These are phyloP conservation scores for Trametes pubescens DNA, from an alignment of 1,284 basidiomycete species.

Conservation along the genomic window DNA sequence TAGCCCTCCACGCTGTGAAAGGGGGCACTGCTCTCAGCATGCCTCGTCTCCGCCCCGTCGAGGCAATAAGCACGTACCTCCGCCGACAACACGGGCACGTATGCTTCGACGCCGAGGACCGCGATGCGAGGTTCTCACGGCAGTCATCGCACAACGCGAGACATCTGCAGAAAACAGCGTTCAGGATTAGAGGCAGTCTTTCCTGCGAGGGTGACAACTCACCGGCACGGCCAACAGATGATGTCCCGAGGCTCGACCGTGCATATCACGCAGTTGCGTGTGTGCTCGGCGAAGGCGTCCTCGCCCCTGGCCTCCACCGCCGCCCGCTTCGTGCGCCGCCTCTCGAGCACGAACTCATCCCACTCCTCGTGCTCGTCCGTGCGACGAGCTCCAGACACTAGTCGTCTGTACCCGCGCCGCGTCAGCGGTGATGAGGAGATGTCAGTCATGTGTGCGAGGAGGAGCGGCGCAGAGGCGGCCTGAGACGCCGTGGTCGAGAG, in stretches of 20 bases:
- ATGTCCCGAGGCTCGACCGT: conserved; percentile 73
- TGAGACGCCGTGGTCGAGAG: conserved; percentile 46
- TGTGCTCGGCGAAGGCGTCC: conserved; percentile 43
- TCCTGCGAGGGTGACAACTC: conserved; percentile 39
- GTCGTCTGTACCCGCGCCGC: conserved; percentile 51
- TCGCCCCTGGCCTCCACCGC: conserved; percentile 33
- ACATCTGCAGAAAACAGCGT: conserved; percentile 53
- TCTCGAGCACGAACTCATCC: conserved; percentile 40
- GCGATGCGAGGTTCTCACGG: conserved; percentile 70
- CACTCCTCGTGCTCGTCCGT: conserved; percentile 16
- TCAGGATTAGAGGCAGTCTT: background rate
- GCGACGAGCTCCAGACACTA: conserved; percentile 39
- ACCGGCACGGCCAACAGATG: conserved; percentile 85
- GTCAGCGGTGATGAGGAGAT: conserved; percentile 53
- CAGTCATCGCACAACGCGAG: conserved; percentile 78
- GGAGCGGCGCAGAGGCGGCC: conserved; percentile 49
- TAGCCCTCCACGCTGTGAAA: conserved; percentile 72
- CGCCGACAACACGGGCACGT: conserved; percentile 78
- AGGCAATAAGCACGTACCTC: conserved; percentile 52
- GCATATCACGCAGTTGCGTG: conserved; percentile 73
- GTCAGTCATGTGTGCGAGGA: conserved; percentile 59
- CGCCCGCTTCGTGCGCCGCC: conserved; percentile 31
- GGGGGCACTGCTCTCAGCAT: conserved; percentile 9
- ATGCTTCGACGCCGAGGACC: conserved; percentile 70
- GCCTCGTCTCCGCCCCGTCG: background rate